Evolutionary conservation across 768 basidiomycete genomes (phyloP).

Genomic region (Amanita exitialis): DNA sequence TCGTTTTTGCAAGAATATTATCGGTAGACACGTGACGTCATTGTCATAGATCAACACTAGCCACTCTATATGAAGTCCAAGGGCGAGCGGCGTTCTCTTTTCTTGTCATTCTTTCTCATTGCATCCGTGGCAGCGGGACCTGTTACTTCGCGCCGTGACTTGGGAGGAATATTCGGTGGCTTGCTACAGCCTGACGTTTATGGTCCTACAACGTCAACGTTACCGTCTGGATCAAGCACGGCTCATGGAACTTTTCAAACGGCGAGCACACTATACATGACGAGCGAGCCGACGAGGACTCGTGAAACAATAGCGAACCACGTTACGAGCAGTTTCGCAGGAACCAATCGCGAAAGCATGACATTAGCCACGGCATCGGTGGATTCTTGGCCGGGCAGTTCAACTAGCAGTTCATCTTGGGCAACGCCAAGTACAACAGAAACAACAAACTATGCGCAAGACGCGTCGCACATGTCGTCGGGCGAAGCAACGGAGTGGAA

Average conservation of each 20-base stretch:
- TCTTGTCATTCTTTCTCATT: not conserved
- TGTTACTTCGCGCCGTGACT: conserved; percentile 5
- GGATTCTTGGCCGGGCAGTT: not conserved
- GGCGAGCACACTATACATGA: not conserved
- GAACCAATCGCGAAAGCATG: not conserved
- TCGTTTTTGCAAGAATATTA: conserved; percentile 19
- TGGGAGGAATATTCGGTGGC: conserved; percentile 14
- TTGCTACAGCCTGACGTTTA: not conserved
- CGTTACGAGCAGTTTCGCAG: not conserved
- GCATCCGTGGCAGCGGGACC: not conserved
- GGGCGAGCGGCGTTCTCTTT: not conserved
- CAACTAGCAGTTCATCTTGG: not conserved
- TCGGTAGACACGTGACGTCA: conserved; percentile 4
- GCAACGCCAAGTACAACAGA: not conserved
- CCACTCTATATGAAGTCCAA: conserved; percentile 3
- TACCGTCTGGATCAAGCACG: not conserved
- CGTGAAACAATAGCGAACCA: not conserved
- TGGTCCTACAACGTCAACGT: not conserved
- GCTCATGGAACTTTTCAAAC: not conserved
- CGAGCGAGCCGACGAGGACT: not conserved
- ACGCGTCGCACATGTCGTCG: conserved; percentile 22
- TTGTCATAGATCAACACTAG: not conserved
- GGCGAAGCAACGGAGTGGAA: conserved; percentile 52
- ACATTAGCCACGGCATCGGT: not conserved
- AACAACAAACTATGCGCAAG: not conserved